Percentiles rank a stretch among this genome's conserved stretches.
Conservation (phyloP, 345 rosid species). For the Hirschfeldia incana region DNA sequence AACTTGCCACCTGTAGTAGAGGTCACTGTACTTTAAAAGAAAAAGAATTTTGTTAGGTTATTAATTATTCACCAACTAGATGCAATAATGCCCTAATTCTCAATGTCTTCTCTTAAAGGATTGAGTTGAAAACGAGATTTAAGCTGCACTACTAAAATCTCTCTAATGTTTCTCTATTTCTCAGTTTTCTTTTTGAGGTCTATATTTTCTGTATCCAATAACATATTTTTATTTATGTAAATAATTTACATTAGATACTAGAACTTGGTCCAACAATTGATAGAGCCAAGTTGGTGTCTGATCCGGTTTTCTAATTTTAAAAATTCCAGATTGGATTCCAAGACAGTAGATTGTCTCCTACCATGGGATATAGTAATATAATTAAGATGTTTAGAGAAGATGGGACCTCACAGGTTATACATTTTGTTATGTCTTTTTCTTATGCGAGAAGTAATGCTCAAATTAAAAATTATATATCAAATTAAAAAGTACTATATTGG, state of each 20-base stretch:
- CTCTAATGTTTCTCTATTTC: no score
- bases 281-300: neutral
- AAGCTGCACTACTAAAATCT: no score
- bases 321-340: neutral
- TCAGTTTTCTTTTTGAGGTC: no score
- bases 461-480: neutral
- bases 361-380: neutral
- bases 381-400: neutral
- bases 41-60: no score
- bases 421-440: neutral
- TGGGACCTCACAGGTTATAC: neutral
- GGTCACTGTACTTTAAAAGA: no score
- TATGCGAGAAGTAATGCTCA: neutral
- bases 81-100: no score
- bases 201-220: no score
- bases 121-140: no score
- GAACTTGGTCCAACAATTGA: neutral
- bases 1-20: no score
- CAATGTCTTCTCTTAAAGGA: no score
- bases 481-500: neutral
- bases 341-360: neutral
- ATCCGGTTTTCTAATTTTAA: neutral
- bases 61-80: no score
- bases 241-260: neutral
- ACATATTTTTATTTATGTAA: no score